Evolutionary conservation across 805 yeast genomes (phyloP).

Genomic region (Hanseniaspora meyeri): DNA sequence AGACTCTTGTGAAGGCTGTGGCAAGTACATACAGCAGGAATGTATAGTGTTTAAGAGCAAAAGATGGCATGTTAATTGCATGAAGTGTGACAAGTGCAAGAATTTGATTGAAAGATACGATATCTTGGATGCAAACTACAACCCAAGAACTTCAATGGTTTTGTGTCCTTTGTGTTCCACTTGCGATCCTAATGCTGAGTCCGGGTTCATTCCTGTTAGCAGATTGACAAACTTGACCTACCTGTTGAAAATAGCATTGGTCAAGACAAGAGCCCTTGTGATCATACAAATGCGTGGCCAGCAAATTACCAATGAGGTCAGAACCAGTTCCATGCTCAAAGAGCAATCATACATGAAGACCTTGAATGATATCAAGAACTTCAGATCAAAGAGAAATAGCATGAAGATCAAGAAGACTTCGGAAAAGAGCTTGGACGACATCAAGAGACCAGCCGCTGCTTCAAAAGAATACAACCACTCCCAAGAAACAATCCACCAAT

Average conservation of each 20-base stretch:
- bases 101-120: slow-evolving; percentile 30
- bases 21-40: slow-evolving; percentile 69
- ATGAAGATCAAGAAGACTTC: slow-evolving; percentile 35
- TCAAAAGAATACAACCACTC: slow-evolving; percentile 27
- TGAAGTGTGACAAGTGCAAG: slow-evolving; percentile 51
- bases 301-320: slow-evolving; percentile 15
- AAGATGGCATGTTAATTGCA: slow-evolving; percentile 77
- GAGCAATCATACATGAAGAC: slow-evolving; percentile 47
- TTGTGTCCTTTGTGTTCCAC: slow-evolving; percentile 55
- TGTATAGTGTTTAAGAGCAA: slow-evolving; percentile 50
- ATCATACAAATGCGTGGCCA: slow-evolving; percentile 18
- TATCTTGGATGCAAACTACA: slow-evolving; percentile 37
- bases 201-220: slow-evolving; percentile 52
- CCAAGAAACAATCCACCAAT: slow-evolving; percentile 21
- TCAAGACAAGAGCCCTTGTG: slow-evolving; percentile 58
- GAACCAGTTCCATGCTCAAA: slow-evolving; percentile 28
- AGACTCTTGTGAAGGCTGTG: slow-evolving; percentile 64
- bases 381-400: slow-evolving; percentile 61
- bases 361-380: slow-evolving; percentile 60
- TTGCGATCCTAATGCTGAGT: slow-evolving; percentile 35
- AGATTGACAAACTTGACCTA: slow-evolving; percentile 63
- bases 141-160: slow-evolving; percentile 29
- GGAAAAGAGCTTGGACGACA: slow-evolving; percentile 41
- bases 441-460: slow-evolving; percentile 44
- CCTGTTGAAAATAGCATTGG: slow-evolving; percentile 70